phyloP scores from a whole-genome alignment of 2,329 filamentous ascomycete species.

The Verticillium nonalfalfae region DNA sequence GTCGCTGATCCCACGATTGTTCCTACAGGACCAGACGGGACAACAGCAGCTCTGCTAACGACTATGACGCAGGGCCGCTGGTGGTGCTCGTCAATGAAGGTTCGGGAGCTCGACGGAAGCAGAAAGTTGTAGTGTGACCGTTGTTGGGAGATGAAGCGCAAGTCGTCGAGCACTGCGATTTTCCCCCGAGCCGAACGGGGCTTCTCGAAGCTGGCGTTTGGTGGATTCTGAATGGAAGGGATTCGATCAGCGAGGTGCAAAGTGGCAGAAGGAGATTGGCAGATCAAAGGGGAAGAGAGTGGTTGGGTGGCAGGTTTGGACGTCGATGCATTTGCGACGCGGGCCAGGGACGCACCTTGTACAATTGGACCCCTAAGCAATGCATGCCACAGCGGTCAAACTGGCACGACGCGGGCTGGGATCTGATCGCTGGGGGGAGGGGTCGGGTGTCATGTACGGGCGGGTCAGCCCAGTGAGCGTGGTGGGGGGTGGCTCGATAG shows the following conservation, averaged over 20 bases:
- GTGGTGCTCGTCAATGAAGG: not conserved
- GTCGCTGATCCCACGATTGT: not conserved
- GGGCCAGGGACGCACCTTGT: not conserved
- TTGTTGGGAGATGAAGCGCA: not conserved
- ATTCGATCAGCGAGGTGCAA: not conserved
- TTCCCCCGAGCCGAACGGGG: not conserved
- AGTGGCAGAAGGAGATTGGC: not conserved
- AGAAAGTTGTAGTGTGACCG: not conserved
- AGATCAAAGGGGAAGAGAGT: not conserved
- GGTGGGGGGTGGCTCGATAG: not conserved
- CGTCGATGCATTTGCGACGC: not conserved
- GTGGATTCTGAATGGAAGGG: not conserved
- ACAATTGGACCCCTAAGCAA: not conserved
- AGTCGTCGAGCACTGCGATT: not conserved
- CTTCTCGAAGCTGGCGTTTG: not conserved
- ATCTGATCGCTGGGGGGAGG: not conserved
- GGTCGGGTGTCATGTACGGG: not conserved
- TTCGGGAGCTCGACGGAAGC: not conserved
- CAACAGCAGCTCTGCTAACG: not conserved
- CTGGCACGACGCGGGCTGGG: not conserved
- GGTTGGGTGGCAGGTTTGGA: not conserved
- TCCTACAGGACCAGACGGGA: not conserved
- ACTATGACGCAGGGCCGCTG: not conserved
- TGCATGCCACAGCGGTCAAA: not conserved
- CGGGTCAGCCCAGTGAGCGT: not conserved